Evolutionary conservation across 768 basidiomycete species (phyloP).

Genomic region (Kwoniella newhampshirensis): DNA sequence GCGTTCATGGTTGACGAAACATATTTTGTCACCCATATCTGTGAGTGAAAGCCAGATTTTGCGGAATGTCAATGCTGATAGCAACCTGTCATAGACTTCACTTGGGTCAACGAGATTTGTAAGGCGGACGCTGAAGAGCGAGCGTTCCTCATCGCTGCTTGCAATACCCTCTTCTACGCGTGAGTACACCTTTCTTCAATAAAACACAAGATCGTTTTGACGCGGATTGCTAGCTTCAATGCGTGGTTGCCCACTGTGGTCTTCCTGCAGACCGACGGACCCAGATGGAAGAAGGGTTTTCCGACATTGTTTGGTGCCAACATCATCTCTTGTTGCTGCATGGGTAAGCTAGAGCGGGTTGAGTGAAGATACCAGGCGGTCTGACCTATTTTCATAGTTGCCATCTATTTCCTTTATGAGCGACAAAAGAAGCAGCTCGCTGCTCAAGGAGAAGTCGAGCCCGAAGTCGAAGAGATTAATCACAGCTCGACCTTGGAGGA

Average conservation of each 20-base stretch:
- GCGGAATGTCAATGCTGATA: too few relatives aligned
- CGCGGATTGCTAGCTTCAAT: slow-evolving; percentile 10
- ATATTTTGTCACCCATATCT: slow-evolving; percentile 20
- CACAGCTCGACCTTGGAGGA: too few relatives aligned
- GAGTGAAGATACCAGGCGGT: too few relatives aligned
- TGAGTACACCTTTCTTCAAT: slow-evolving; percentile 1
- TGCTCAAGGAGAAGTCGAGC: too few relatives aligned
- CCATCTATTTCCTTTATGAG: too few relatives aligned
- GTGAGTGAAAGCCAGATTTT: too few relatives aligned
- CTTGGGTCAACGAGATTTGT: slow-evolving; percentile 28
- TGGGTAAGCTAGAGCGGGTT: too few relatives aligned
- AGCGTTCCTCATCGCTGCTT: slow-evolving; percentile 16
- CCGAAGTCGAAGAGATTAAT: too few relatives aligned
- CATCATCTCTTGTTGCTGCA: too few relatives aligned
- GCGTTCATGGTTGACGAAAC: slow-evolving; percentile 22
- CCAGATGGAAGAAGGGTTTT: slow-evolving; percentile 25
- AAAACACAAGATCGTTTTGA: not conserved
- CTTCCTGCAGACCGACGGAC: slow-evolving; percentile 27
- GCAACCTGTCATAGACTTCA: slow-evolving; percentile 26
- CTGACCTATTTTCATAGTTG: too few relatives aligned
- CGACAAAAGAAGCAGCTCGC: too few relatives aligned
- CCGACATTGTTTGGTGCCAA: slow-evolving; percentile 9
- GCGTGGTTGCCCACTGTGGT: slow-evolving; percentile 21
- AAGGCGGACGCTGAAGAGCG: slow-evolving; percentile 8
- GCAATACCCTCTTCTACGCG: slow-evolving; percentile 20